Conservation (phyloP, 768 basidiomycete genomes). For the Dioszegia hungarica region DNA sequence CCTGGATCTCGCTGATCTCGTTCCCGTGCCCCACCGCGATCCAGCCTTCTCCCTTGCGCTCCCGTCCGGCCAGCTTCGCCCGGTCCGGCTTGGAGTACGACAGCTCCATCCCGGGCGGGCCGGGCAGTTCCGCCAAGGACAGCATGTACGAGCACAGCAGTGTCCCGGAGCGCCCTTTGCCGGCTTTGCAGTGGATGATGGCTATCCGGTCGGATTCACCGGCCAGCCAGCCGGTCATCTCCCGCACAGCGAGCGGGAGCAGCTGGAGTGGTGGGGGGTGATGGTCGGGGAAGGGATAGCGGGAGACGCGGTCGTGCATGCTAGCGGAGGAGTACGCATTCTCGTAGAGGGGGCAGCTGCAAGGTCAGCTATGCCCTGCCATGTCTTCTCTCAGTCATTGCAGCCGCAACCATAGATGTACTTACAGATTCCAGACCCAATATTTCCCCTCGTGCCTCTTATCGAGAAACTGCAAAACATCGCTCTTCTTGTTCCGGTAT, state of each 20-base stretch:
- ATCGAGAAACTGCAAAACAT: slow-evolving; percentile 70
- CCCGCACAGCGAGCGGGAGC: slow-evolving; percentile 66
- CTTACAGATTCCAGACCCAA: slow-evolving; percentile 77
- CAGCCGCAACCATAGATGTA: too few species aligned
- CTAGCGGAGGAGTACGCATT: slow-evolving; percentile 68
- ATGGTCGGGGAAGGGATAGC: slow-evolving; percentile 87
- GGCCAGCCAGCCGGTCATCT: slow-evolving; percentile 68
- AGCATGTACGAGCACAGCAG: slow-evolving; percentile 79
- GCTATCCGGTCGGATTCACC: slow-evolving; percentile 64
- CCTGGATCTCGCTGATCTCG: slow-evolving; percentile 10
- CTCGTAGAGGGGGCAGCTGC: slow-evolving; percentile 65
- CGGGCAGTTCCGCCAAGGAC: slow-evolving; percentile 55
- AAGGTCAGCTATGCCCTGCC: not conserved
- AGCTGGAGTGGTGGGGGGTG: slow-evolving; percentile 78
- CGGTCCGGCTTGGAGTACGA: slow-evolving; percentile 54
- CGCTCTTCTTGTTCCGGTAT: slow-evolving; percentile 72
- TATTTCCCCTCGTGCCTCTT: slow-evolving; percentile 69
- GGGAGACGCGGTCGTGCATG: slow-evolving; percentile 69
- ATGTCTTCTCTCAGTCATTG: not conserved
- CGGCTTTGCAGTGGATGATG: slow-evolving; percentile 84
- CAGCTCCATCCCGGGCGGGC: slow-evolving; percentile 54
- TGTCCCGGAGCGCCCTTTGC: slow-evolving; percentile 70
- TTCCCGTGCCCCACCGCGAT: slow-evolving; percentile 12
- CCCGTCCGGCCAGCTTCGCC: not conserved
- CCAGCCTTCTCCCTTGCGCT: slow-evolving; percentile 17